Conservation (phyloP, 1,139 yeast species). For the Arxiozyma slooffiae region DNA sequence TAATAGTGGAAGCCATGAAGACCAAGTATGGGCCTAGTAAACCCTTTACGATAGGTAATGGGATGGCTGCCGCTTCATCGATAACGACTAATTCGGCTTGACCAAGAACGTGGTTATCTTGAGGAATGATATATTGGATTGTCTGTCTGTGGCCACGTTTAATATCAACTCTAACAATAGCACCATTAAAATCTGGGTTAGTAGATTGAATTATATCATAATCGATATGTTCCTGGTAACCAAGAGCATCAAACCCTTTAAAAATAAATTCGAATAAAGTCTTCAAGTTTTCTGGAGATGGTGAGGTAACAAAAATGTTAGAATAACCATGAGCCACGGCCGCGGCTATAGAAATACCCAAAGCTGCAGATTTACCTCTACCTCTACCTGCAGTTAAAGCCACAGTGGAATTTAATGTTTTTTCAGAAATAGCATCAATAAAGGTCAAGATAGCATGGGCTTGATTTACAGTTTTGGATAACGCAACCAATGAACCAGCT, state of each 20-base stretch:
- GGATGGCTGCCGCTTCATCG: conserved; percentile 99
- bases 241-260: conserved; percentile 91
- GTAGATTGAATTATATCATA: conserved; percentile 94
- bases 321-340: conserved; percentile 96
- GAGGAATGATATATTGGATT: conserved; percentile 89
- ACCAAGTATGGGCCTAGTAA: conserved; percentile 89
- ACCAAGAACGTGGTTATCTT: conserved; percentile 84
- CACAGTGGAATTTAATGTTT: conserved; percentile 76
- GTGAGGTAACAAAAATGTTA: conserved; percentile 92
- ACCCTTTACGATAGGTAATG: conserved; percentile 84
- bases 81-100: conserved; percentile 94
- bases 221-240: conserved; percentile 86
- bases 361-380: conserved; percentile 97
- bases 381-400: conserved; percentile 98
- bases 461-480: conserved; percentile 84
- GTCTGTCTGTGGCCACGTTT: conserved; percentile 93
- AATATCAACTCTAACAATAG: conserved; percentile 90
- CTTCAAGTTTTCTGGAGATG: conserved; percentile 93
- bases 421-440: conserved; percentile 88
- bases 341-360: conserved; percentile 92
- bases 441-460: conserved; percentile 92
- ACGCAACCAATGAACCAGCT: conserved; percentile 74
- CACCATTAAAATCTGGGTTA: conserved; percentile 86
- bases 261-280: conserved; percentile 89
- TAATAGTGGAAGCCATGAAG: conserved; percentile 96